Evolutionary conservation across 352 stramenopile species (phyloP).

Genomic region (Nothophytophthora sp.): DNA sequence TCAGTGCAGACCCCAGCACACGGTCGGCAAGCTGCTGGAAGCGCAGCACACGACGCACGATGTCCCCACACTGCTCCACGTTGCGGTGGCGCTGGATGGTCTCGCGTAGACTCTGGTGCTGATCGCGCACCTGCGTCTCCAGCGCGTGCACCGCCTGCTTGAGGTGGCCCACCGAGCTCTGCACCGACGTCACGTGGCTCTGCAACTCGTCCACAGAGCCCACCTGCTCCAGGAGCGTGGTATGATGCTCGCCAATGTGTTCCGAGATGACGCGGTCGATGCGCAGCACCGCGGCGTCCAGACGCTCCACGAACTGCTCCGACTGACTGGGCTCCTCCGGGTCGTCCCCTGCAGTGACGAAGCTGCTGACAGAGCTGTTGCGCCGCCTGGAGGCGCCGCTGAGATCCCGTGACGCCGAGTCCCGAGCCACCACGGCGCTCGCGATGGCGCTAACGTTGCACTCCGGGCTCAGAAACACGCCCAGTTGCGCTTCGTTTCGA

Average conservation of each 20-base stretch:
- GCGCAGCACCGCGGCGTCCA: slow-evolving; percentile 61
- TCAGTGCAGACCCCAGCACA: slow-evolving; percentile 42
- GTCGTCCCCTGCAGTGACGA: slow-evolving; percentile 11
- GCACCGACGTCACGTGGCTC: slow-evolving; percentile 49
- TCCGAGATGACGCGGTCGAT: slow-evolving; percentile 83
- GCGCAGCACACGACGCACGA: slow-evolving; percentile 71
- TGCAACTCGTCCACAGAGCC: slow-evolving; percentile 81
- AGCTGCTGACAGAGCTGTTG: slow-evolving; percentile 15
- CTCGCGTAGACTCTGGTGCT: slow-evolving; percentile 57
- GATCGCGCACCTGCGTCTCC: slow-evolving; percentile 49
- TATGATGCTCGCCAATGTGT: slow-evolving; percentile 78
- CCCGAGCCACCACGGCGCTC: slow-evolving; percentile 70
- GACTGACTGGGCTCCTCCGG: slow-evolving; percentile 46
- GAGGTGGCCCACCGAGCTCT: slow-evolving; percentile 64
- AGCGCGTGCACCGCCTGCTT: slow-evolving; percentile 66
- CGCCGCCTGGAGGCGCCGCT: slow-evolving; percentile 17
- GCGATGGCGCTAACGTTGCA: slow-evolving; percentile 82
- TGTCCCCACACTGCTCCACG: slow-evolving; percentile 71
- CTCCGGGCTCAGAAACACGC: slow-evolving; percentile 70
- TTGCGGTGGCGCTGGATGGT: slow-evolving; percentile 80
- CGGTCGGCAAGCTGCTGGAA: slow-evolving; percentile 77
- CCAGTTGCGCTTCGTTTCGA: slow-evolving; percentile 53
- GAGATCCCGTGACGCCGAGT: slow-evolving; percentile 42
- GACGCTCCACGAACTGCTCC: slow-evolving; percentile 72
- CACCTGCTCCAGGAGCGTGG: slow-evolving; percentile 65